Evolutionary conservation across 495 filamentous ascomycete species (phyloP), one percentile per base, ranked within the genome.

Genomic region (Penicillium riverlandense): DNA sequence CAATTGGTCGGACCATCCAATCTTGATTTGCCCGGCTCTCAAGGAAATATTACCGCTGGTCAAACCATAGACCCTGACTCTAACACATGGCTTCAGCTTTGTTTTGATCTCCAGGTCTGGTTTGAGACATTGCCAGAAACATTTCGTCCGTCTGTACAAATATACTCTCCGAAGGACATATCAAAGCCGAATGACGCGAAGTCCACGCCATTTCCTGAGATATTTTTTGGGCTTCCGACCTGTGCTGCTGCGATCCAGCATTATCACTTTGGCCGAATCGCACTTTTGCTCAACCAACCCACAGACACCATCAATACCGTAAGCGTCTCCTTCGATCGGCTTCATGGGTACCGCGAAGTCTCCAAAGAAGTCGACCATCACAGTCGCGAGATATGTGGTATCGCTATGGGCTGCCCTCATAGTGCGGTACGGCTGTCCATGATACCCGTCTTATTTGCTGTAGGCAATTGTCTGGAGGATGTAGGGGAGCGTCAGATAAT

Each of bases 331-430:
- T 70, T 67, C 38, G 65, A 70, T 41, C 63, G 66, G 6, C 46
- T 72, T 2, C 63, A 67, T 29, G 57, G 59, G 3, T 69, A 70
- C 28, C 52, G 69, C 7, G 67, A 70, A 38, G 47, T 72, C 12
- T 68, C 66, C 4, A 70, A 70, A 30, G 65, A 72, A 39, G 65
- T 69, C 10, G 69, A 72, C 34, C 62, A 61, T 38, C 65, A 67
- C 8, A 53, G 57, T 43, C 57, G 60, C 4, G 65, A 70, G 37
- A 55, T 70, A 9, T 61, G 57, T 34, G 67, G 69, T 1, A 65
- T 69, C 40, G 63, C 67, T 8, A 40, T 70, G 29, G 65, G 62
- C 11, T 52, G 65, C 11, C 67, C 69, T 7, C 58, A 57, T 7
- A 52, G 53, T 30, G 64, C 47, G 3, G 65, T 67, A 4, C 65